These are phyloP conservation scores for Podospora bellae-mahoneyi DNA, from an alignment of 495 filamentous ascomycete species.

Conservation along the genomic window DNA sequence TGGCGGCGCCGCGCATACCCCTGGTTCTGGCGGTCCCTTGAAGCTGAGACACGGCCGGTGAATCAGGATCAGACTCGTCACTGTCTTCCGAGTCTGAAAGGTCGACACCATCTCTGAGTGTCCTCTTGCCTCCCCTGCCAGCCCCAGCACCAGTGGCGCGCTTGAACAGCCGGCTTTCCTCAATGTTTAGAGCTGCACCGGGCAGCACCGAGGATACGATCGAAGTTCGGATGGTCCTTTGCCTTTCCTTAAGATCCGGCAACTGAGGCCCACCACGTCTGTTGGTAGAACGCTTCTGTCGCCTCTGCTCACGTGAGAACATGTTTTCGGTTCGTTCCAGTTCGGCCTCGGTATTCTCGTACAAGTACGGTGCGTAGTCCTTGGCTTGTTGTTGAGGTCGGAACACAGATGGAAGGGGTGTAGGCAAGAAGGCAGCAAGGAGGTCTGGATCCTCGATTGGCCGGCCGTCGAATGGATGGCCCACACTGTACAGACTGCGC, in stretches of 20 bases:
- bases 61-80: conserved; percentile 81
- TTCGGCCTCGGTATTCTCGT: conserved; percentile 88
- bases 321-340: conserved; percentile 88
- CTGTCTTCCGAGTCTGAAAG: conserved; percentile 85
- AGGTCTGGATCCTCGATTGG: conserved; percentile 90
- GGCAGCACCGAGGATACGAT: conserved; percentile 89
- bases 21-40: conserved; percentile 81
- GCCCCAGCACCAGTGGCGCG: conserved; percentile 51
- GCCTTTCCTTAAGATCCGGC: conserved; percentile 92
- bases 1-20: conserved; percentile 80
- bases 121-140: conserved; percentile 50
- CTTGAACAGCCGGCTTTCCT: conserved; percentile 85
- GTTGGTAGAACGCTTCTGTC: conserved; percentile 93
- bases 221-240: conserved; percentile 83
- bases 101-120: conserved; percentile 60
- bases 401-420: conserved; percentile 78
- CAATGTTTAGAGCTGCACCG: conserved; percentile 72
- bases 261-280: conserved; percentile 89
- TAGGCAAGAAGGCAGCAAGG: conserved; percentile 76
- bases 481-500: conserved; percentile 85
- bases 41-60: conserved; percentile 72
- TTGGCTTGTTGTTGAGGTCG: conserved; percentile 86
- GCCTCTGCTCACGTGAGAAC: conserved; percentile 84
- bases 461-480: conserved; percentile 91
- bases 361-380: conserved; percentile 88